These are phyloP conservation scores for Ramaria sp. DNA, from an alignment of 768 basidiomycete genomes.

Conservation along the genomic window DNA sequence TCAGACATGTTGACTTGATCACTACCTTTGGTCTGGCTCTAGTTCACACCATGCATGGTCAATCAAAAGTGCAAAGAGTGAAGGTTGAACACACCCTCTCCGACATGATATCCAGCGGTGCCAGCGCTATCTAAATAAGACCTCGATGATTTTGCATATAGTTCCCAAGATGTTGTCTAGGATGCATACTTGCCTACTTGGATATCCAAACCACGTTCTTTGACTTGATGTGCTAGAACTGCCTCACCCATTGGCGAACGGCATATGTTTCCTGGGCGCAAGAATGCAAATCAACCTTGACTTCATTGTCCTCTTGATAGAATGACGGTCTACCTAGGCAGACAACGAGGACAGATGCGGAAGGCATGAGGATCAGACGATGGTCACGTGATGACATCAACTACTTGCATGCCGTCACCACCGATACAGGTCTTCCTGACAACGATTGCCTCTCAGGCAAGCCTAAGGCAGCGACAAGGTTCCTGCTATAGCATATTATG, in stretches of 20 bases:
- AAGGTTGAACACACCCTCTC: constrained; percentile 29
- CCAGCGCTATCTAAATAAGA: constrained; percentile 57
- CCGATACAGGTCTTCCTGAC: constrained; percentile 49
- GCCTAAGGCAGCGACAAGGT: constrained; percentile 75
- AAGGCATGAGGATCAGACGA: neutral
- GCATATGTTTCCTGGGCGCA: constrained; percentile 58
- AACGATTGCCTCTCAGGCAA: constrained; percentile 77
- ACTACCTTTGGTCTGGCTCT: constrained; percentile 71
- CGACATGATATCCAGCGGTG: constrained; percentile 75
- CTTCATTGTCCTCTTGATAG: neutral
- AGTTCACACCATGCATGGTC: neutral
- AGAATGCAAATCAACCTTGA: neutral
- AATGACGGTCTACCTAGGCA: constrained; percentile 40
- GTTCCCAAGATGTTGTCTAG: neutral
- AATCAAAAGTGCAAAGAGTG: neutral
- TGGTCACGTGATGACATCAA: neutral
- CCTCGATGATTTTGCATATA: too few species aligned
- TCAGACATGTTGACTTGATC: neutral
- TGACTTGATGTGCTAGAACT: constrained; percentile 59
- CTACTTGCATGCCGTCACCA: constrained; percentile 4
- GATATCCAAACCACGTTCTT: constrained; percentile 55
- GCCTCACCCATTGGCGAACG: constrained; percentile 92
- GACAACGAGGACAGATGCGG: constrained; percentile 51
- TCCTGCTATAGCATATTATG: neutral
- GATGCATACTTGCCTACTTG: constrained; percentile 31